Percentiles rank a stretch among this genome's conserved stretches.
phyloP scores from a whole-genome alignment of 2,329 filamentous ascomycete genomes.

The Coniella lustricola region DNA sequence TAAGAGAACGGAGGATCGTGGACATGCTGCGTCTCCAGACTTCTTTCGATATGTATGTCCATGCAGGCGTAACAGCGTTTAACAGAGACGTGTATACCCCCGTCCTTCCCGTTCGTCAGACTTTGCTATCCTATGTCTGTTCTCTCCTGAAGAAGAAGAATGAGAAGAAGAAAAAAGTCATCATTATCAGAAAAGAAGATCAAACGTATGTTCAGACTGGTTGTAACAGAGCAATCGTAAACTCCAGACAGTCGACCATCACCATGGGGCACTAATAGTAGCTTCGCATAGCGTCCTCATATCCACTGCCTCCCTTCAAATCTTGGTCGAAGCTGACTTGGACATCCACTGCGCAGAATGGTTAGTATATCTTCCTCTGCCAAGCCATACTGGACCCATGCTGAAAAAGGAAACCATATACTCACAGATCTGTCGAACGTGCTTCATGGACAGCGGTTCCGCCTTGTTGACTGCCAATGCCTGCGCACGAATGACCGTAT shows the following conservation, averaged over 20 bases:
- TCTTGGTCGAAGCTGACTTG: constrained; percentile 78
- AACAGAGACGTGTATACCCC: too few relatives aligned
- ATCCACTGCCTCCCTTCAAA: constrained; percentile 72
- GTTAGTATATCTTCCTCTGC: not conserved
- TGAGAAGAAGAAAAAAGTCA: too few relatives aligned
- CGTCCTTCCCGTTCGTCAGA: too few relatives aligned
- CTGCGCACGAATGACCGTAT: constrained; percentile 76
- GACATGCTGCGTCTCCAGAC: too few relatives aligned
- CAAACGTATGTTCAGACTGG: too few relatives aligned
- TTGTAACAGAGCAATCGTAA: not conserved
- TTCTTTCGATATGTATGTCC: too few relatives aligned
- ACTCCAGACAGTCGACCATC: not conserved
- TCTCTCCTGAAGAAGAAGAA: too few relatives aligned
- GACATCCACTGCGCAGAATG: constrained; percentile 55
- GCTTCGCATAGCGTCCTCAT: constrained; percentile 76
- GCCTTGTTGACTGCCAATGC: constrained; percentile 72
- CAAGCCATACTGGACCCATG: too few relatives aligned
- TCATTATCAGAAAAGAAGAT: too few relatives aligned
- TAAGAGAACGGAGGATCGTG: too few relatives aligned
- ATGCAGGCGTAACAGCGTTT: too few relatives aligned
- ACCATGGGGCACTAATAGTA: constrained; percentile 47
- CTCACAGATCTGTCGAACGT: constrained; percentile 62
- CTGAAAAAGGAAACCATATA: not conserved
- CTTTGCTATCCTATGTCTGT: too few relatives aligned
- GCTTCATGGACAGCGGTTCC: constrained; percentile 65